These are phyloP conservation scores for Neonothopanus nambi DNA, from an alignment of 1,284 basidiomycete genomes.

Conservation along the genomic window DNA sequence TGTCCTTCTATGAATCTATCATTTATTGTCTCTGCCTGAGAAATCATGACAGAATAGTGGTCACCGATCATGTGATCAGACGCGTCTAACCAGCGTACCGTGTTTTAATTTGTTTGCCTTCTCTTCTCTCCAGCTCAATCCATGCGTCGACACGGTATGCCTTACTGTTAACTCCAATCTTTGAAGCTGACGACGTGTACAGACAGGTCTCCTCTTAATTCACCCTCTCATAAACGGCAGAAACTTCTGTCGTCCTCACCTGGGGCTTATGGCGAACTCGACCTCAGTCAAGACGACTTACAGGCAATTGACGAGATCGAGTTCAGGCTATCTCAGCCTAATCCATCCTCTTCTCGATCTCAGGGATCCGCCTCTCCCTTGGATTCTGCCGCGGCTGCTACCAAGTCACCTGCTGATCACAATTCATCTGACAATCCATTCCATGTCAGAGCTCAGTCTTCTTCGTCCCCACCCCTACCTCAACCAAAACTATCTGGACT, in stretches of 20 bases:
- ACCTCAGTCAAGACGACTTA: conserved; percentile 58
- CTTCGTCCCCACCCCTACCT: conserved; percentile 16
- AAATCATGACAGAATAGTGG: no score
- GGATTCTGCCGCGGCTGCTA: not conserved
- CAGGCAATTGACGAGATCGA: conserved; percentile 58
- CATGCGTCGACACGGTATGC: conserved; percentile 6
- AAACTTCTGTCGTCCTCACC: conserved; percentile 63
- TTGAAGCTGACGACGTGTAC: not conserved
- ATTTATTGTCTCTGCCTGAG: no score
- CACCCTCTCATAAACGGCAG: conserved; percentile 53
- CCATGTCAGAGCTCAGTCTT: conserved; percentile 1
- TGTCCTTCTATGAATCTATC: no score
- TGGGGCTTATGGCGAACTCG: conserved; percentile 59
- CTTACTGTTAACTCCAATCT: not conserved
- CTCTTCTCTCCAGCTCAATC: not conserved
- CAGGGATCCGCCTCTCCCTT: no score
- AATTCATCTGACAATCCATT: conserved; percentile 45
- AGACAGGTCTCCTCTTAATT: conserved; percentile 31
- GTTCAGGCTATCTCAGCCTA: conserved; percentile 42
- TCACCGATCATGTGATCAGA: conserved; percentile 6
- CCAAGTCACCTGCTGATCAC: conserved; percentile 16
- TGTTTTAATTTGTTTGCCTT: not conserved
- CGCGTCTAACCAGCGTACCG: not conserved
- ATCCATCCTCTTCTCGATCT: conserved; percentile 2
- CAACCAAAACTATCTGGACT: conserved; percentile 9